These are phyloP conservation scores for Chenopodium quinoa DNA, from an alignment of 148 eudicot species.

Conservation along the genomic window DNA sequence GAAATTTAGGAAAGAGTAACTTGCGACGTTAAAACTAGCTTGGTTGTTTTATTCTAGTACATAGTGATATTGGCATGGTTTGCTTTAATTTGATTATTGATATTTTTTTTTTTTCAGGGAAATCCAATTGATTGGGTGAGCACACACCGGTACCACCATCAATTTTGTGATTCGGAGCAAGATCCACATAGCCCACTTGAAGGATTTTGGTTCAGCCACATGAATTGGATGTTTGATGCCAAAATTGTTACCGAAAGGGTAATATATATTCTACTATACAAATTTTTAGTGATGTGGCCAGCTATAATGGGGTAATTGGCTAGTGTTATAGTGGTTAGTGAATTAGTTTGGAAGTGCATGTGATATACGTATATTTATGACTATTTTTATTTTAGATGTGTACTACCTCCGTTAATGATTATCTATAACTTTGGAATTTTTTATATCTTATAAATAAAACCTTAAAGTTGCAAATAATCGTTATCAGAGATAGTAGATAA, in stretches of 20 bases:
- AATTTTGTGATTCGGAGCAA: slow-evolving; percentile 61
- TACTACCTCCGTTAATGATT: too few relatives aligned
- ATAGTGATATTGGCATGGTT: background rate
- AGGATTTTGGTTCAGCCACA: slow-evolving; percentile 92
- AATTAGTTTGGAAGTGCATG: too few relatives aligned
- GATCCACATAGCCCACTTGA: slow-evolving; percentile 90
- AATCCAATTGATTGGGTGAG: slow-evolving; percentile 92
- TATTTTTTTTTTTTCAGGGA: slow-evolving; percentile 40
- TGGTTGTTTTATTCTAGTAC: background rate
- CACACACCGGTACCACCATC: slow-evolving; percentile 79
- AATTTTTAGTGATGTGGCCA: too few relatives aligned
- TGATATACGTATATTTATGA: too few relatives aligned
- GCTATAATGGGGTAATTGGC: too few relatives aligned
- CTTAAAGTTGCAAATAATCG: too few relatives aligned
- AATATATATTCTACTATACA: background rate
- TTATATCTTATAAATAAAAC: too few relatives aligned
- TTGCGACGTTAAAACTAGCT: background rate
- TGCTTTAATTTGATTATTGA: background rate
- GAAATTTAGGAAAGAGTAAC: too few relatives aligned
- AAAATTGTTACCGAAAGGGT: slow-evolving; percentile 45
- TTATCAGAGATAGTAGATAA: too few relatives aligned
- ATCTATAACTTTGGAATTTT: too few relatives aligned
- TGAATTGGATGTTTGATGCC: slow-evolving; percentile 67
- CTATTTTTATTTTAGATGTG: too few relatives aligned
- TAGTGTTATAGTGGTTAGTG: too few relatives aligned